These are phyloP conservation scores for Pestalotiopsis sp. DNA, from an alignment of 2,329 filamentous ascomycete genomes.

Conservation along the genomic window DNA sequence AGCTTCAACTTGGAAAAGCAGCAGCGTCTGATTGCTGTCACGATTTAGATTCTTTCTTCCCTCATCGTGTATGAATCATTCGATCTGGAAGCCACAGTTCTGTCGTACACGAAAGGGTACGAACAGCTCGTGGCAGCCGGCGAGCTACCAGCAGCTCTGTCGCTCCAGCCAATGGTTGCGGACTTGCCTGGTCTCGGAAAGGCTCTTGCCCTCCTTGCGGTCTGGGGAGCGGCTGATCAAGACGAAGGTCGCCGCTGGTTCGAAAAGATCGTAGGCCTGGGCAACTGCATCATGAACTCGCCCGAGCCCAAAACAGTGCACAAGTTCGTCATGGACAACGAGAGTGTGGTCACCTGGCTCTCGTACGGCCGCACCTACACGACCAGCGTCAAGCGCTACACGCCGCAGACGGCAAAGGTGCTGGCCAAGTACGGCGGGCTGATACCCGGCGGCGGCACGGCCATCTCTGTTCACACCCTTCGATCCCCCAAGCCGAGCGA, in stretches of 20 bases:
- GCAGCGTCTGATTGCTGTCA: not conserved
- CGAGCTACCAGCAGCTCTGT: constrained; percentile 20
- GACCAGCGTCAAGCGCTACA: constrained; percentile 23
- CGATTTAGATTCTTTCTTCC: constrained; percentile 27
- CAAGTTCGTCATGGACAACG: constrained; percentile 19
- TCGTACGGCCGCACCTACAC: constrained; percentile 23
- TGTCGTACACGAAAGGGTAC: constrained; percentile 26
- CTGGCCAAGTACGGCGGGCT: constrained; percentile 24
- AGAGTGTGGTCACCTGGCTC: constrained; percentile 22
- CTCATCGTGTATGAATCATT: constrained; percentile 33
- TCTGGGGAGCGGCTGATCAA: constrained; percentile 34
- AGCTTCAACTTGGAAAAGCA: not conserved
- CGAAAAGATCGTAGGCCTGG: constrained; percentile 28
- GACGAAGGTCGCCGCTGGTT: constrained; percentile 30
- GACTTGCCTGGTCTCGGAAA: constrained; percentile 31
- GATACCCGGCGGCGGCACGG: constrained; percentile 24
- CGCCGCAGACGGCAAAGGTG: constrained; percentile 24
- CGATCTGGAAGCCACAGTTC: constrained; percentile 26
- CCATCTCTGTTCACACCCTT: constrained; percentile 32
- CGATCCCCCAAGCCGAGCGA: constrained; percentile 20
- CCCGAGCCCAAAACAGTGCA: constrained; percentile 23
- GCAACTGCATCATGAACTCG: constrained; percentile 27
- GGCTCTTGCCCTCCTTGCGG: constrained; percentile 25
- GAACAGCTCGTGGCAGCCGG: constrained; percentile 16
- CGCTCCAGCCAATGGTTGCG: constrained; percentile 28